These are phyloP conservation scores for Mycena latifolia DNA, from an alignment of 768 basidiomycete genomes.

Conservation along the genomic window DNA sequence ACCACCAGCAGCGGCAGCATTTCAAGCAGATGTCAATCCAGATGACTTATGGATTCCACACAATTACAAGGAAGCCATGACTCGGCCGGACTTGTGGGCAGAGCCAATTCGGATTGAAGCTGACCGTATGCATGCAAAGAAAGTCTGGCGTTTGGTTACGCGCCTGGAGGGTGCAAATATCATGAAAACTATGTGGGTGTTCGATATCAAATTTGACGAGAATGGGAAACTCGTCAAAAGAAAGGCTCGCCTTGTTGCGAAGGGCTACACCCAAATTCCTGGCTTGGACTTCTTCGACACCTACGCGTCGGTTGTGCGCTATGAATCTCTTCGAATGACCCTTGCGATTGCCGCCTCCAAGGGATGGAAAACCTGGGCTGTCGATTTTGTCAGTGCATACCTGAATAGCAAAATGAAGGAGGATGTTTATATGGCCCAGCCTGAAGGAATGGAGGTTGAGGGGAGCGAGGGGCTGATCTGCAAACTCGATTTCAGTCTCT, in stretches of 20 bases:
- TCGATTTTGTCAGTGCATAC: slow-evolving; percentile 10
- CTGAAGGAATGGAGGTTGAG: slow-evolving; percentile 7
- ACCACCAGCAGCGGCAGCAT: neutral
- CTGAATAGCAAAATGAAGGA: slow-evolving; percentile 17
- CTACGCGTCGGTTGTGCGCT: slow-evolving; percentile 25
- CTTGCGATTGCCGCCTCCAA: neutral
- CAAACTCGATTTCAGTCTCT: slow-evolving; percentile 8
- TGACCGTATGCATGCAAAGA: slow-evolving; percentile 7
- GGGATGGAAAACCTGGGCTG: slow-evolving; percentile 2
- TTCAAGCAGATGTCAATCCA: neutral
- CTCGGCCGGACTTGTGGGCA: slow-evolving; percentile 2
- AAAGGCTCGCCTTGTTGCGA: slow-evolving; percentile 57
- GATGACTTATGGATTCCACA: slow-evolving; percentile 11
- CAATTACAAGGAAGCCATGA: slow-evolving; percentile 8
- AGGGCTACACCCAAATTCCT: slow-evolving; percentile 50
- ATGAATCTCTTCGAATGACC: neutral
- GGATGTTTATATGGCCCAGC: slow-evolving; percentile 10
- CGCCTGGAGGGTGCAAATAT: neutral
- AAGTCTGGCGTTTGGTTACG: slow-evolving; percentile 34
- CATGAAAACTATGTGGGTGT: slow-evolving; percentile 36
- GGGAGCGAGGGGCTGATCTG: neutral
- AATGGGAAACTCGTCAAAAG: slow-evolving; percentile 40
- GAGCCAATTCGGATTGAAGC: neutral
- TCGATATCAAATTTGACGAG: slow-evolving; percentile 44
- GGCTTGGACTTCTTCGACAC: slow-evolving; percentile 46